Percentiles rank a stretch among this genome's conserved stretches.
Conservation (phyloP, 2,329 filamentous ascomycete species). For the Sclerotinia minor region DNA sequence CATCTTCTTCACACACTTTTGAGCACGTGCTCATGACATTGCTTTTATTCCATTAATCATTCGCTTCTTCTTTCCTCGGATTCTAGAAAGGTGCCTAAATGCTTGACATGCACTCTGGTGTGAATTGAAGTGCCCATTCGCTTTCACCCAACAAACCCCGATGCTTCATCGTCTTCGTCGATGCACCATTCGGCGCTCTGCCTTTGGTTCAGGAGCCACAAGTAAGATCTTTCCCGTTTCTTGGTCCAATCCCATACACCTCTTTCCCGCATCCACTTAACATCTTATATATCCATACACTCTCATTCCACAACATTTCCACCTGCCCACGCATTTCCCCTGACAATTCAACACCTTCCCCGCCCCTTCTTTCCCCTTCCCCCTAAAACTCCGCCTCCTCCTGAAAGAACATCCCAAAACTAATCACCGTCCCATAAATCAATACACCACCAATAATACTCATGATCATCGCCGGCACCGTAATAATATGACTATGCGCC, state of each 20-base stretch:
- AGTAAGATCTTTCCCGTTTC: background rate
- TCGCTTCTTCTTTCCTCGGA: background rate
- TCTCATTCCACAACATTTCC: background rate
- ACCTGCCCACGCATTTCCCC: background rate
- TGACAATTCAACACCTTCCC: background rate
- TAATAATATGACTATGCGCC: constrained; percentile 82
- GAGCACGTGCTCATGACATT: background rate
- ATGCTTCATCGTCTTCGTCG: background rate
- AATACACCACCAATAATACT: constrained; percentile 86
- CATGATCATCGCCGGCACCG: constrained; percentile 87
- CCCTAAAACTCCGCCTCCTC: constrained; percentile 60
- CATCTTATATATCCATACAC: constrained; percentile 7
- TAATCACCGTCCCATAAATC: constrained; percentile 98
- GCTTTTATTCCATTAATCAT: constrained; percentile 8
- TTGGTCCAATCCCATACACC: background rate
- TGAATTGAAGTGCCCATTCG: background rate
- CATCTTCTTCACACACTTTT: constrained; percentile 5
- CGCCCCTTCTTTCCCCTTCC: background rate
- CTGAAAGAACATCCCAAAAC: constrained; percentile 97
- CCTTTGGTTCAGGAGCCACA: background rate
- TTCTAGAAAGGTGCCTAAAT: background rate
- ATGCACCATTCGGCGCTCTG: background rate
- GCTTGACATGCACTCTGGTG: background rate
- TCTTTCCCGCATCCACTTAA: background rate
- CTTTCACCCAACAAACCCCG: too few species aligned